Evolutionary conservation across 2,329 filamentous ascomycete genomes (phyloP).

Genomic region (Sporothrix humicola): DNA sequence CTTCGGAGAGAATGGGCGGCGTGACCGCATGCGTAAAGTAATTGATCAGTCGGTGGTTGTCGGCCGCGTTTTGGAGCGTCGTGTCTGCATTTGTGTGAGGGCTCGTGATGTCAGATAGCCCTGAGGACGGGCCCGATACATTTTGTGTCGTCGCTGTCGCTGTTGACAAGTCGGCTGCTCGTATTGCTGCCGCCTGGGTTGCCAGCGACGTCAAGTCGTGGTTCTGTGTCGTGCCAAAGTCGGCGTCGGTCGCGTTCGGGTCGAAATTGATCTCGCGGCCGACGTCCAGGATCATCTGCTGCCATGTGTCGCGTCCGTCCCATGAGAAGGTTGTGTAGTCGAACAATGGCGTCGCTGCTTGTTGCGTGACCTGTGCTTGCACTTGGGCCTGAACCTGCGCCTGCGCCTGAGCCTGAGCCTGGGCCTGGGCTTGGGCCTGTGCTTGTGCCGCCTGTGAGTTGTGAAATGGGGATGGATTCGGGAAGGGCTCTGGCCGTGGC

Average conservation of each 20-base stretch:
- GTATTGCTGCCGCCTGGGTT: slow-evolving; percentile 11
- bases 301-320: slow-evolving; percentile 18
- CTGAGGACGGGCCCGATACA: neutral
- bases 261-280: neutral
- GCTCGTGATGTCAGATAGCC: neutral
- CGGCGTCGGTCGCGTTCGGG: neutral
- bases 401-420: neutral
- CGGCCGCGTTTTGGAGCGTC: slow-evolving; percentile 36
- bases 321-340: slow-evolving; percentile 58
- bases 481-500: slow-evolving; percentile 37
- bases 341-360: neutral
- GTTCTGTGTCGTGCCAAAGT: neutral
- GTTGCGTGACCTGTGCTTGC: neutral
- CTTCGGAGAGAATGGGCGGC: slow-evolving; percentile 60
- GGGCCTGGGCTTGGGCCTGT: neutral
- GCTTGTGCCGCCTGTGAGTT: neutral
- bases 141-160: neutral
- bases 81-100: neutral
- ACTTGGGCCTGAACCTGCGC: neutral
- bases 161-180: neutral
- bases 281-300: slow-evolving; percentile 48
- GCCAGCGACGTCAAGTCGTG: slow-evolving; percentile 35
- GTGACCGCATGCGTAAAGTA: slow-evolving; percentile 57
- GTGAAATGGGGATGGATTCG: slow-evolving; percentile 41
- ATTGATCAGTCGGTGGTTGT: slow-evolving; percentile 51